These are phyloP conservation scores for Alternaria panax DNA, from an alignment of 2,329 filamentous ascomycete species.

Conservation along the genomic window DNA sequence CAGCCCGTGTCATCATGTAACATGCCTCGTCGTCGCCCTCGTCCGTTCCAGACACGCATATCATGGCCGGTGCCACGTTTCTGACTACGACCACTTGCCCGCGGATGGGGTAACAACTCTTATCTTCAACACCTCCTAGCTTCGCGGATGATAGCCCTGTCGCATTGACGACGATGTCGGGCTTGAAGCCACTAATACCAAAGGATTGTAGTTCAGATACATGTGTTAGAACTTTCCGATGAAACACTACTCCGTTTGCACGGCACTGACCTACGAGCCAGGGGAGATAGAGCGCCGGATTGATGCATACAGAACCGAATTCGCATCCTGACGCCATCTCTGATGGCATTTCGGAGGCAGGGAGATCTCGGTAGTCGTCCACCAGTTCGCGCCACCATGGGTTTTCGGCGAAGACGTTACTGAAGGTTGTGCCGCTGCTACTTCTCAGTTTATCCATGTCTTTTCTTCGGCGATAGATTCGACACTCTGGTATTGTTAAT, in stretches of 20 bases:
- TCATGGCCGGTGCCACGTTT: slow-evolving; percentile 76
- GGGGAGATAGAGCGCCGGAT: slow-evolving; percentile 83
- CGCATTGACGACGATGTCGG: slow-evolving; percentile 80
- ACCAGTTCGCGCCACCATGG: slow-evolving; percentile 66
- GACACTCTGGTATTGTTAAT: background rate
- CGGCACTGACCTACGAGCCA: slow-evolving; percentile 84
- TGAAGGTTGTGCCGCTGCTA: slow-evolving; percentile 59
- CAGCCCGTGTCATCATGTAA: slow-evolving; percentile 83
- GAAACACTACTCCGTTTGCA: slow-evolving; percentile 69
- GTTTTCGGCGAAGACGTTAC: slow-evolving; percentile 43
- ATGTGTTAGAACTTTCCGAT: slow-evolving; percentile 60
- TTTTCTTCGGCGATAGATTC: background rate
- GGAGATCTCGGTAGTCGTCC: slow-evolving; percentile 46
- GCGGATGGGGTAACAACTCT: slow-evolving; percentile 73
- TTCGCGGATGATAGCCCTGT: slow-evolving; percentile 77
- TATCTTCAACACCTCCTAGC: slow-evolving; percentile 82
- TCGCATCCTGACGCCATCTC: slow-evolving; percentile 74
- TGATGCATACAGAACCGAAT: slow-evolving; percentile 88
- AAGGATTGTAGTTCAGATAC: slow-evolving; percentile 69
- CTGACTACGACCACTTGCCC: slow-evolving; percentile 85
- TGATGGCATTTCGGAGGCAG: slow-evolving; percentile 60
- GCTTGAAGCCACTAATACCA: slow-evolving; percentile 63
- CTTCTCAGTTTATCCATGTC: slow-evolving; percentile 54
- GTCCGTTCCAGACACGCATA: slow-evolving; percentile 72
- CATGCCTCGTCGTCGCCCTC: slow-evolving; percentile 73